Evolutionary conservation across 148 eudicot genomes (phyloP).

Genomic region (Rhododendron kiyosumense): DNA sequence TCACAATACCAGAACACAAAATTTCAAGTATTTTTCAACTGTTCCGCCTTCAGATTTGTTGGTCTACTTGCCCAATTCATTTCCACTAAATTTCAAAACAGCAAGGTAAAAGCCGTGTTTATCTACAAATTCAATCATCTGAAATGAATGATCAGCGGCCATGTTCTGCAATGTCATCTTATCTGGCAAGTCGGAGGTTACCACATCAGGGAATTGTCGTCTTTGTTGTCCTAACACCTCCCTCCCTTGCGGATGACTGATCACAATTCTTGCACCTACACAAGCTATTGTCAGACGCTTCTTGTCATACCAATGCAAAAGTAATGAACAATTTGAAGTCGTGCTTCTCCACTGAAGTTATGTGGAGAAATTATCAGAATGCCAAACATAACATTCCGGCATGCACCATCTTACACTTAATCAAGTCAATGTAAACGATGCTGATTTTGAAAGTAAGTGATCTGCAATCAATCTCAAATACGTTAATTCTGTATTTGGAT

Average conservation of each 20-base stretch:
- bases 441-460: not conserved
- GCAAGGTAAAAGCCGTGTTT: constrained; percentile 15
- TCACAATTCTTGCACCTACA: constrained; percentile 75
- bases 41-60: not conserved
- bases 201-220: constrained; percentile 48
- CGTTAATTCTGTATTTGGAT: not conserved
- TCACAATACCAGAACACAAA: not conserved
- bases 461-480: not conserved
- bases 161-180: constrained; percentile 40
- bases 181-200: constrained; percentile 65
- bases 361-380: not conserved
- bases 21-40: not conserved
- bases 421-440: not conserved
- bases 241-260: not conserved
- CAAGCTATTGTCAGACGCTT: not conserved
- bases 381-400: not conserved
- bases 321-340: not conserved
- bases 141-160: constrained; percentile 36
- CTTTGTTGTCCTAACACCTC: constrained; percentile 48
- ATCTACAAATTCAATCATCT: constrained; percentile 17
- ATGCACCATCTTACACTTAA: not conserved
- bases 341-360: not conserved
- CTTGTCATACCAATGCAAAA: not conserved
- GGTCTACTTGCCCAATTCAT: not conserved
- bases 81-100: constrained; percentile 17